Base-by-base conservation (phyloP, 768 basidiomycete genomes). In the Collybia sordida region DNA sequence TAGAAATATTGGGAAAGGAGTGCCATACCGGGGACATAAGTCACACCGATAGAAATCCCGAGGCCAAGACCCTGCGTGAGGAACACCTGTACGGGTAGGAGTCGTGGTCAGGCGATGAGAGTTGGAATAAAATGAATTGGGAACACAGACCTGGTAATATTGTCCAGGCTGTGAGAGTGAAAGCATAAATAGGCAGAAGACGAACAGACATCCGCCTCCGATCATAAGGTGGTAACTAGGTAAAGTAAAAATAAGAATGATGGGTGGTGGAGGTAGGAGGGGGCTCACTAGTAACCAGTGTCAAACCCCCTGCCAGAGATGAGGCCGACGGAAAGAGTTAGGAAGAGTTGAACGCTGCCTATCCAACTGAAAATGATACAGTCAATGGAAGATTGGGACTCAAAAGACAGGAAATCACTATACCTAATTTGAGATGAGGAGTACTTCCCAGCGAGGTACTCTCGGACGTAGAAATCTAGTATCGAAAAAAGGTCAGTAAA, bases 261-360 rank as follows among this genome's bases (percentile, higher is more conserved):
- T 6, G 31, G 9, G 9, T 31, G 31, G 31, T n/a, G n/a, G n/a
- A n/a, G n/a, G n/a, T n/a, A n/a, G n/a, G n/a, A n/a, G n/a, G n/a
- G n/a, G n/a, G n/a, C 31, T 31, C 31, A 75, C 76, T 78, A 80
- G 60, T 79, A 76, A 42, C 82, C 81, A n/a, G 68, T 68, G 44
- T 83, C 82, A 55, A 79, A 79, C 4, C 74, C 60, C 40, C 74
- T 68, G 11, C 81, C 81, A 4, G 72, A 68, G 36, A 76, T 45
- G 21, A 79, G 61, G 2, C 79, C 78, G 34, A 68, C 65, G 2
- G 72, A 67, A 34, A 80, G 62, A 17, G 74, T 65, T 15, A 81
- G 62, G 46, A 78, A 72, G 9, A 79, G 63, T 45, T 83, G 78
- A 9, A 71, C 64, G 28, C 79, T 78, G 9, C 80, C 82, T 24